Percentiles rank a stretch among this genome's conserved stretches.
Evolutionary conservation across 1,139 yeast genomes (phyloP).

Genomic region (Pichia sp.): DNA sequence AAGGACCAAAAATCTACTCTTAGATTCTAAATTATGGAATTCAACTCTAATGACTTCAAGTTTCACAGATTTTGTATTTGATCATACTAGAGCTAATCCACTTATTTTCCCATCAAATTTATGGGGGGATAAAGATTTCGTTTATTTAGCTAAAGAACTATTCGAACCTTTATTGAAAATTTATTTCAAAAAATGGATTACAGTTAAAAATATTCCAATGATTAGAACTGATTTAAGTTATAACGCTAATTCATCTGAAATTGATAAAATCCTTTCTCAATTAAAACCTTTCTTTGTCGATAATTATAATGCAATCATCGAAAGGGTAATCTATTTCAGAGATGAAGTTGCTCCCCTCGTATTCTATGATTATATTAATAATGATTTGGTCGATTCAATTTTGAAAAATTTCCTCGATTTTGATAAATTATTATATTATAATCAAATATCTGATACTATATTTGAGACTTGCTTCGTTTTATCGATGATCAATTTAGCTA

Average conservation of each 20-base stretch:
- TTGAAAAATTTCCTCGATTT: not conserved
- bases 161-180: conserved; percentile 3
- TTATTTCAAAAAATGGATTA: conserved; percentile 3
- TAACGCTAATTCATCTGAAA: not conserved
- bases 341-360: conserved; percentile 13
- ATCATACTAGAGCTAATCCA: not conserved
- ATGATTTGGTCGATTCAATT: conserved; percentile 2
- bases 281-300: conserved; percentile 1
- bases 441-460: not conserved
- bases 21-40: conserved; percentile 4
- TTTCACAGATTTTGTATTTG: not conserved
- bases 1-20: not conserved
- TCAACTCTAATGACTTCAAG: not conserved
- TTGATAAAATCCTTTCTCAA: not conserved
- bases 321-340: conserved; percentile 17
- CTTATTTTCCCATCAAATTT: conserved; percentile 1
- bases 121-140: conserved; percentile 2
- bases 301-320: conserved; percentile 17
- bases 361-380: conserved; percentile 15
- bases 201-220: not conserved
- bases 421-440: not conserved
- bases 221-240: not conserved
- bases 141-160: conserved; percentile 1
- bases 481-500: not conserved
- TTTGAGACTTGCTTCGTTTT: conserved; percentile 3